Evolutionary conservation across 2,329 filamentous ascomycete genomes (phyloP), one percentile per base, ranked within the genome.

Genomic region (Penicillium sp.): DNA sequence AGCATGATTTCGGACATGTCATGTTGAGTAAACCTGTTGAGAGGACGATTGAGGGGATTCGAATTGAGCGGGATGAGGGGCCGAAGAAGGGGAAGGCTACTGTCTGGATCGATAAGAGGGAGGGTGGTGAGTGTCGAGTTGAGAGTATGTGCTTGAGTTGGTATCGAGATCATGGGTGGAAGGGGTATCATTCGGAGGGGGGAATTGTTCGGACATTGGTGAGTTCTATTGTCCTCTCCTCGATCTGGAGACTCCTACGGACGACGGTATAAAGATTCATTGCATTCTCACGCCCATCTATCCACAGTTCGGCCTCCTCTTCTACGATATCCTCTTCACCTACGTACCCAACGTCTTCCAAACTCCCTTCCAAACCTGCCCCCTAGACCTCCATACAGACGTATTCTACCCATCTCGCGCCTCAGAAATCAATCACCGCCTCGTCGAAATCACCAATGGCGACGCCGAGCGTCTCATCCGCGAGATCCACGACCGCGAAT

Each of bases 301-400:
- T 10, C 2, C 14, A 10, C 35, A 78, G 28, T 93, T 93, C 76
- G 90, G 88, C 14, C 94, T 95, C 72, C 85, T 99, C 19, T 97
- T 98, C 80, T 95, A 89, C 80, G 94, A 99, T 76, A 86, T 98
- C 26, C 81, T 99, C 6, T 98, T 98, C 78, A 83, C 92, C 28
- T 97, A 96, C 76, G 86, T 98, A 5, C 94, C 95, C 28, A 97
- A 98, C 69, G 94, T 99, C 58, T 99, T 99, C 76, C 94, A 98
- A 75, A 99, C 95, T 6, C 87, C 90, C 0, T 99, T 92, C 74
- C 95, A 99, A 77, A 96, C 92, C 0, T 97, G 92, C 71, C 95
- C 95, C 0, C 80, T 99, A 3, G 95, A 99, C 75, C 81, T 99
- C 6, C 90, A 96, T 73, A 97, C 93, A 0, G 95, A 99, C 74